Conservation (phyloP, 2,329 filamentous ascomycete species). For the Colletotrichum sp. region DNA sequence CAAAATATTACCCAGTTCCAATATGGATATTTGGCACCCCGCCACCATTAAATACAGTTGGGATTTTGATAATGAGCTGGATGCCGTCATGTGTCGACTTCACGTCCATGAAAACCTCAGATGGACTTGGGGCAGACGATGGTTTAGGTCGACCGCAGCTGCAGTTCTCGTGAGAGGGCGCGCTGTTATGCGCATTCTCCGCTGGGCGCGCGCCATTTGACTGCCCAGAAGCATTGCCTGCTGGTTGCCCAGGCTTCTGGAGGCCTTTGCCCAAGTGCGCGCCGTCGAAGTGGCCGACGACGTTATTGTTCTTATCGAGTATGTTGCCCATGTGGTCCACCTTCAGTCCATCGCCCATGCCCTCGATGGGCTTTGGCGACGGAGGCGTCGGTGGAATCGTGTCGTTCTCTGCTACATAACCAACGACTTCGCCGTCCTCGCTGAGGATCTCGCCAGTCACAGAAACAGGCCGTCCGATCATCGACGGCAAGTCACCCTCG, state of each 20-base stretch:
- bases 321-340: conserved; percentile 53
- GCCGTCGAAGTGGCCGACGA: conserved; percentile 52
- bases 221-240: not conserved
- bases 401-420: conserved; percentile 50
- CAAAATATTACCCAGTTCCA: conserved; percentile 21
- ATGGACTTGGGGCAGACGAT: conserved; percentile 46
- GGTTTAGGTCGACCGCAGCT: conserved; percentile 35
- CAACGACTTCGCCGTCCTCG: conserved; percentile 46
- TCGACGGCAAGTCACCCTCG: conserved; percentile 59
- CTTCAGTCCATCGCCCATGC: conserved; percentile 42
- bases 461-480: conserved; percentile 55
- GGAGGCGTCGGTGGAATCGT: conserved; percentile 26
- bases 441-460: conserved; percentile 51
- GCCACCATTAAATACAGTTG: conserved; percentile 55
- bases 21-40: conserved; percentile 36
- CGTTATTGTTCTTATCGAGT: conserved; percentile 46
- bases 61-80: conserved; percentile 62
- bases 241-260: conserved; percentile 38
- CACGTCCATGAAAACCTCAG: conserved; percentile 62
- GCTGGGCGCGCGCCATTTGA: not conserved
- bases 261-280: conserved; percentile 40
- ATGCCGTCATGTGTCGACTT: conserved; percentile 64
- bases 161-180: conserved; percentile 30
- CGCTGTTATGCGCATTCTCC: conserved; percentile 29
- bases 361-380: conserved; percentile 34